Base-by-base conservation (phyloP, 306 rosid species). In the Astragalus glycyphyllos region DNA sequence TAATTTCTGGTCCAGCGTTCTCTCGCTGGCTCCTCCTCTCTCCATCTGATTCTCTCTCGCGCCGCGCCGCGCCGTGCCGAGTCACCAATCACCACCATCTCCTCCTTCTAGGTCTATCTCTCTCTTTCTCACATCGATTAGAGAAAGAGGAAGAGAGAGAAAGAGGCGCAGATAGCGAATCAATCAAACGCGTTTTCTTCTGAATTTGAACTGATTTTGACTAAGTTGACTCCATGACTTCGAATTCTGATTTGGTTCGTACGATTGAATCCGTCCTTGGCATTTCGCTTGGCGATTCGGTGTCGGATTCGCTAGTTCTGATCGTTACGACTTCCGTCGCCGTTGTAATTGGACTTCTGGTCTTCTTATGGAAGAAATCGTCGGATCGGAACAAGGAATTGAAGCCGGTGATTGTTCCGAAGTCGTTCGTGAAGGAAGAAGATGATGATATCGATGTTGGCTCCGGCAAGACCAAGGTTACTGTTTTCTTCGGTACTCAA, bases 401-500 rank as follows among this genome's bases (percentile, higher is more conserved):
- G 77, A 88, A 73, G 84, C 90, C 85, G 73, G 40, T 86, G 65
- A 63, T 75, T 58, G 86, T 84, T 77, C 91, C 96, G 3, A 86
- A 75, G 79, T 57, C 59, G 38, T 4, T 44, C 45, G 34, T 66
- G 16, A 70, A 82, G 77, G 91, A 87, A 0, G 86, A 87, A 15
- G 91, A 87, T 0, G 91, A 87, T 6, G 97, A 90, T 31, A 56
- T 65, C 38, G 92, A 90, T 37, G 78, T 79, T 29, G 85, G 32
- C 15, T 56, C 68, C 1, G 97, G 89, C 8, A 91, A 88, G 84
- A 80, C 80, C 13, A 86, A 83, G 86, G 90, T 88, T 11, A 71
- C 90, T 20, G 32, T 88, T 49, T 86, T 91, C 77, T 91, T 81
- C 44, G 96, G 97, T 17, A 91, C 97, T 83, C 97, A 91, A 75